These are phyloP conservation scores for Emericellopsis atlantica DNA, from an alignment of 2,329 filamentous ascomycete genomes.

Conservation along the genomic window DNA sequence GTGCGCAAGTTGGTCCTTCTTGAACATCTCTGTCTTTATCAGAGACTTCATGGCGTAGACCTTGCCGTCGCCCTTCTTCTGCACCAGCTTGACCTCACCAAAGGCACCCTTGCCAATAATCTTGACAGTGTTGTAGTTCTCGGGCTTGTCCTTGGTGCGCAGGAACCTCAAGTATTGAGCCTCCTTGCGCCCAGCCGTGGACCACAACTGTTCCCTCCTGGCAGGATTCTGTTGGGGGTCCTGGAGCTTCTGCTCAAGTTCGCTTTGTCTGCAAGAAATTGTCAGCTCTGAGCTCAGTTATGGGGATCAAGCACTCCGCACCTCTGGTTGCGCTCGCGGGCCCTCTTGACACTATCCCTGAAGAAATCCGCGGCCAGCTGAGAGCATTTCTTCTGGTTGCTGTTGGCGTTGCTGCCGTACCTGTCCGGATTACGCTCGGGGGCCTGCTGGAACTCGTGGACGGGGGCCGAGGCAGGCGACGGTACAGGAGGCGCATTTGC, in stretches of 20 bases:
- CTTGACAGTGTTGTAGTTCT: constrained; percentile 94
- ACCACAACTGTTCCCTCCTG: constrained; percentile 74
- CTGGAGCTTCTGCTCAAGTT: constrained; percentile 75
- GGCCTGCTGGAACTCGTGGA: constrained; percentile 63
- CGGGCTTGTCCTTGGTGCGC: constrained; percentile 81
- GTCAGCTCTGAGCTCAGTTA: not conserved
- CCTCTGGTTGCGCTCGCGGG: constrained; percentile 90
- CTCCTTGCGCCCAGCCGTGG: constrained; percentile 75
- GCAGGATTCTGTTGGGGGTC: constrained; percentile 63
- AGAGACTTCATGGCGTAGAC: constrained; percentile 98
- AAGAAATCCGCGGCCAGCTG: constrained; percentile 81
- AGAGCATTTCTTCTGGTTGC: constrained; percentile 59
- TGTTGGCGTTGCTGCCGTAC: constrained; percentile 50
- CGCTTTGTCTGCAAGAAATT: constrained; percentile 56
- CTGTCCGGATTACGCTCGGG: constrained; percentile 83
- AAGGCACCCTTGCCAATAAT: constrained; percentile 99
- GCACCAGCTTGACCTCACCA: constrained; percentile 93
- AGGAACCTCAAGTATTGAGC: constrained; percentile 89
- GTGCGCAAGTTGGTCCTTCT: constrained; percentile 95
- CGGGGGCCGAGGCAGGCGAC: constrained; percentile 41
- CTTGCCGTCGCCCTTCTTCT: constrained; percentile 91
- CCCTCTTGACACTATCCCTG: constrained; percentile 95
- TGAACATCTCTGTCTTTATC: constrained; percentile 99
- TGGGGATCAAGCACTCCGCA: constrained; percentile 25
- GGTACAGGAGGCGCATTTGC: constrained; percentile 54